Evolutionary conservation across 2,329 filamentous ascomycete genomes (phyloP).

Genomic region (Peltaster fructicola): DNA sequence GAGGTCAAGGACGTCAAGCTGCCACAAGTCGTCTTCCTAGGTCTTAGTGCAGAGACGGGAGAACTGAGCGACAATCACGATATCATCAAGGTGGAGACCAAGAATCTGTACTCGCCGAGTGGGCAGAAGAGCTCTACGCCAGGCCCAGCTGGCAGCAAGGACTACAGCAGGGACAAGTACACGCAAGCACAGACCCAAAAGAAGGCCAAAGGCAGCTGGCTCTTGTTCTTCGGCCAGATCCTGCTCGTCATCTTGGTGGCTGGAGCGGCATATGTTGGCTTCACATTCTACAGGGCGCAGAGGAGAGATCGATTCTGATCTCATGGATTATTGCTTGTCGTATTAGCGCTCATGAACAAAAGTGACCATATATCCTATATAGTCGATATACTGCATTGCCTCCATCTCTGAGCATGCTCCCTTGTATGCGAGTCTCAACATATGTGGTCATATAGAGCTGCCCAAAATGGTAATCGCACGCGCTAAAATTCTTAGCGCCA

Average conservation of each 20-base stretch:
- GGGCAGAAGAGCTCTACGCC: constrained; percentile 18
- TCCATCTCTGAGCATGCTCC: background rate
- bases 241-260: constrained; percentile 54
- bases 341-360: constrained; percentile 1
- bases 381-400: background rate
- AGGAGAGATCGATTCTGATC: constrained; percentile 27
- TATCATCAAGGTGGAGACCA: constrained; percentile 69
- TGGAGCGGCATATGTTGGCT: constrained; percentile 69
- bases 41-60: constrained; percentile 71
- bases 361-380: constrained; percentile 1
- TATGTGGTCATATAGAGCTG: too few relatives aligned
- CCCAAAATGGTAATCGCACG: background rate
- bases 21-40: constrained; percentile 50
- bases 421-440: background rate
- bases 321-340: background rate
- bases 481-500: constrained; percentile 1
- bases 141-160: constrained; percentile 16
- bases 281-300: constrained; percentile 57
- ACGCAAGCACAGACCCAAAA: constrained; percentile 22
- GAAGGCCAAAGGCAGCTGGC: constrained; percentile 42
- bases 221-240: constrained; percentile 65
- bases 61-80: constrained; percentile 97
- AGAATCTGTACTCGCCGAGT: constrained; percentile 66
- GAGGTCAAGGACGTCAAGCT: constrained; percentile 50
- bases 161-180: constrained; percentile 26